Percentiles rank a stretch among this genome's conserved stretches.
Evolutionary conservation across 2,329 filamentous ascomycete genomes (phyloP).

Genomic region (Claviceps pazoutovae): DNA sequence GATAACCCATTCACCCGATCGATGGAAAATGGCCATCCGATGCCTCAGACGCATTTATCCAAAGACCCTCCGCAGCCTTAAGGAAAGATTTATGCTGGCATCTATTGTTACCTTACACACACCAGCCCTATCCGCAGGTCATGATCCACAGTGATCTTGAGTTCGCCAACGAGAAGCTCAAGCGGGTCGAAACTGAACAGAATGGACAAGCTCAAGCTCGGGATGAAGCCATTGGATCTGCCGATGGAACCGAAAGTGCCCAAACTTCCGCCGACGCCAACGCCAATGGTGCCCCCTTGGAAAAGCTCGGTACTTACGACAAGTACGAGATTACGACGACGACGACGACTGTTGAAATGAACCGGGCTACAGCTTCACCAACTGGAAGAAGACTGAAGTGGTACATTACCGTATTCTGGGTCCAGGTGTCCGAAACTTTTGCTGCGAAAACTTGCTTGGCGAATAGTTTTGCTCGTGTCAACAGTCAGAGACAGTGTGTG

Average conservation of each 20-base stretch:
- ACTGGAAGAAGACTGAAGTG: conserved; percentile 57
- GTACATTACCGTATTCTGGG: conserved; percentile 57
- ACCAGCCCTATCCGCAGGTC: conserved; percentile 13
- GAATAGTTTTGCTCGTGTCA: no score
- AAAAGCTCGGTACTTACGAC: conserved; percentile 24
- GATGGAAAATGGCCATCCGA: conserved; percentile 1
- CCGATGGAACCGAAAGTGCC: conserved; percentile 5
- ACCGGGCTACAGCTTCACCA: conserved; percentile 47
- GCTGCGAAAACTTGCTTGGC: conserved; percentile 33
- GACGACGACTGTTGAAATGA: conserved; percentile 49
- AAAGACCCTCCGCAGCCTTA: conserved; percentile 17
- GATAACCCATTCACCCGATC: no score
- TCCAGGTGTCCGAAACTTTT: conserved; percentile 68
- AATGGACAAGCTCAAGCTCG: not conserved
- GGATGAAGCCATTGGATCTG: conserved; percentile 1
- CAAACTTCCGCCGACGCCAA: conserved; percentile 19
- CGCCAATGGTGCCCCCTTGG: conserved; percentile 12
- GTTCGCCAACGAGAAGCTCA: conserved; percentile 22
- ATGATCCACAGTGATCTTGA: conserved; percentile 21
- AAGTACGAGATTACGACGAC: conserved; percentile 30
- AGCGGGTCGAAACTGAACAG: conserved; percentile 14
- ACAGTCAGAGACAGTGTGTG: no score
- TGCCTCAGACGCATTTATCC: conserved; percentile 20
- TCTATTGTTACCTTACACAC: no score
- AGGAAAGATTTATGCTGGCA: no score